Conservation (phyloP, 805 yeast species). For the Sugiyamaella smithiae region DNA sequence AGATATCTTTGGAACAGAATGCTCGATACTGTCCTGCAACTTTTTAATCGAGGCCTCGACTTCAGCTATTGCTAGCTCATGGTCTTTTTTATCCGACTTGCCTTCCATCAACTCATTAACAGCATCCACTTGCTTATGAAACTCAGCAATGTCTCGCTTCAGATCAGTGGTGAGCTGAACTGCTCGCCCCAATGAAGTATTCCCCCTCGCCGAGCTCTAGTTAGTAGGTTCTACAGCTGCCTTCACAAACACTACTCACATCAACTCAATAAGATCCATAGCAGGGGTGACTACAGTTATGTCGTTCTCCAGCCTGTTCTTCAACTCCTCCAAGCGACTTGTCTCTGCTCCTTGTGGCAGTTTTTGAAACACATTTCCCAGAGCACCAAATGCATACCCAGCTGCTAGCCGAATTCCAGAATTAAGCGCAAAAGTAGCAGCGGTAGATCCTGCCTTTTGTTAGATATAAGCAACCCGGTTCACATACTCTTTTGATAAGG, state of each 20-base stretch:
- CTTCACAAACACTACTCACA: conserved; percentile 22
- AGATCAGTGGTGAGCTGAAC: conserved; percentile 53
- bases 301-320: conserved; percentile 51
- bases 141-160: conserved; percentile 54
- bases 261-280: conserved; percentile 61
- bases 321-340: conserved; percentile 40
- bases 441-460: conserved; percentile 63
- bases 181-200: conserved; percentile 46
- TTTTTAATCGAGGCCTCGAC: conserved; percentile 51
- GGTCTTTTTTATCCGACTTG: conserved; percentile 25
- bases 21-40: conserved; percentile 55
- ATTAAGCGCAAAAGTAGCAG: conserved; percentile 74
- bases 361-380: conserved; percentile 51
- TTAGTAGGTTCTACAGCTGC: neutral
- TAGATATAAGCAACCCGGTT: neutral
- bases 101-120: conserved; percentile 35
- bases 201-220: conserved; percentile 28
- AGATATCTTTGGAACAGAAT: conserved; percentile 64
- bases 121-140: conserved; percentile 48
- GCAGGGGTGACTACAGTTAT: conserved; percentile 62
- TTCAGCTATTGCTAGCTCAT: conserved; percentile 39
- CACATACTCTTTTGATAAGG: neutral
- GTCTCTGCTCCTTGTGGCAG: conserved; percentile 54
- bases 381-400: conserved; percentile 64
- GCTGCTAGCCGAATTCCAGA: conserved; percentile 76